phyloP scores from a whole-genome alignment of 139 green algal genomes.

The Zygnema circumcarinatum region DNA sequence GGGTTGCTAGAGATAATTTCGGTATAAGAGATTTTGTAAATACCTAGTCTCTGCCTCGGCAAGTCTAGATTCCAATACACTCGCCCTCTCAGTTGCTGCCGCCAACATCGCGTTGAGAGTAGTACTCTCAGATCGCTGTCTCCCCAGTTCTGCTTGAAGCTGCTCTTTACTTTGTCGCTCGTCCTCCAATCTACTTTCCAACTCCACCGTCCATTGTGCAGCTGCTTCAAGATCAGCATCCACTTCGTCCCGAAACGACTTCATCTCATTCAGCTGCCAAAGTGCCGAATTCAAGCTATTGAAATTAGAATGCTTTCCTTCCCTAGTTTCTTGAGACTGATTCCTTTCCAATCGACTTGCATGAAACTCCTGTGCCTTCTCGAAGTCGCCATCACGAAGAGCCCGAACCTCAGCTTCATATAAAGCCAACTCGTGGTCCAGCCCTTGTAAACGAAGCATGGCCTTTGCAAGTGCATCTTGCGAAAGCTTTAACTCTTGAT shows the following conservation, averaged over 20 bases:
- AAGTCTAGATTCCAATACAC: neutral
- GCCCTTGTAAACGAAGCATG: neutral
- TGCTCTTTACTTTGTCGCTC: neutral
- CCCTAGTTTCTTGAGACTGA: neutral
- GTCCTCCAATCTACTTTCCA: slow-evolving; percentile 25
- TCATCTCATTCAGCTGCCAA: neutral
- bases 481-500: neutral
- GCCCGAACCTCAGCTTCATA: neutral
- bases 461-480: neutral
- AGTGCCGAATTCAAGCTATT: neutral
- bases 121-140: neutral
- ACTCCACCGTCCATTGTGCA: slow-evolving; percentile 20
- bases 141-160: slow-evolving; percentile 14
- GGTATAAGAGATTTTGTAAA: no score
- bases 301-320: neutral
- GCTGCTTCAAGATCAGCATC: neutral
- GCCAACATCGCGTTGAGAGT: neutral
- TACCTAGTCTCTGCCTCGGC: neutral
- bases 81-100: neutral
- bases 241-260: slow-evolving; percentile 25
- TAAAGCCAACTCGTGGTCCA: neutral
- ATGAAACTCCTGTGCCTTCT: neutral
- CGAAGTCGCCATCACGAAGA: neutral
- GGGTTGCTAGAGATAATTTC: no score
- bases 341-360: neutral